Evolutionary conservation across 1,284 basidiomycete species (phyloP), one percentile per base, ranked within the genome.

Genomic region (Trametes versicolor): DNA sequence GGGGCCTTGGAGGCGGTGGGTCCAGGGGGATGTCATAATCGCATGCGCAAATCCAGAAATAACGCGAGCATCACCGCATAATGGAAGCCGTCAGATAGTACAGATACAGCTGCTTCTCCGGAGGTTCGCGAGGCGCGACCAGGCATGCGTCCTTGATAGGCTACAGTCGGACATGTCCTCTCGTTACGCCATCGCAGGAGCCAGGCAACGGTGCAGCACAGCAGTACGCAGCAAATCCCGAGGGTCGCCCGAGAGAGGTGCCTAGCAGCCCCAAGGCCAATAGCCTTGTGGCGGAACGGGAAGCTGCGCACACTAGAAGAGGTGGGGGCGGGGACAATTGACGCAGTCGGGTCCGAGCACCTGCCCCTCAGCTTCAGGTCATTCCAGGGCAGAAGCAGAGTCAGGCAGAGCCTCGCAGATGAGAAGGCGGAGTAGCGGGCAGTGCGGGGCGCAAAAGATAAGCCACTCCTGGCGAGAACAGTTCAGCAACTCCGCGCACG

Each of bases 201-300:
- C 32, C 7, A 12, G 13, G 39, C n/a, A 36, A 36, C 43, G 36
- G 23, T 37, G n/a, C 34, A 37, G 32, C n/a, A 41, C 23, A 37
- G 36, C 61, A 34, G 54, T 48, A 43, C 54, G 15, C 19, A 36
- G 54, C 21, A 62, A 39, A 45, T 29, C n/a, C 23, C 13, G 48
- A 27, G 53, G n/a, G 17, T 45, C 37, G 21, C 43, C 49, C 48
- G 43, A 27, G 36, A 25, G 47, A 27, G 34, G 15, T 21, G 7
- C 5, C 25, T 37, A 29, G 36, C 47, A 57, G 48, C 23, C 29
- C n/a, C 36, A 34, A 43, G 48, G 15, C 54, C 61, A 37, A 49
- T 19, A 51, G 61, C 61, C 21, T 62, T 57, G 61, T 62, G 48
- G 61, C 54, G 54, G 52, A n/a, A 57, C 37, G 25, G 52, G 61